Evolutionary conservation across 2,329 filamentous ascomycete species (phyloP).

Genomic region (Apiospora aurea): DNA sequence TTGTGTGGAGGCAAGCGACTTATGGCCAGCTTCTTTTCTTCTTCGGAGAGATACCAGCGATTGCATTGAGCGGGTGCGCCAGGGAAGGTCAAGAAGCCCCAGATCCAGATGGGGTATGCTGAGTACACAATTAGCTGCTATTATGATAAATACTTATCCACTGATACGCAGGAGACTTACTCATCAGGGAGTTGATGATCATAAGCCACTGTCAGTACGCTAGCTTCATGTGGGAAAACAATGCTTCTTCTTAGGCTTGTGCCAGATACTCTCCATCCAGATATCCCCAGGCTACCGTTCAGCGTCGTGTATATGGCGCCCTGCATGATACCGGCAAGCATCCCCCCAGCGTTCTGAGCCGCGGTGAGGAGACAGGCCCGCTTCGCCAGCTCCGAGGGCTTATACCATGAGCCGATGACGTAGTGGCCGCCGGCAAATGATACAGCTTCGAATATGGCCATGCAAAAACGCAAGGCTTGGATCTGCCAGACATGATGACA

Average conservation of each 20-base stretch:
- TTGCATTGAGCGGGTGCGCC: constrained; percentile 17
- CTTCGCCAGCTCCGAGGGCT: constrained; percentile 65
- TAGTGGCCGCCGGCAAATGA: constrained; percentile 66
- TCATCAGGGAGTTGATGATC: neutral
- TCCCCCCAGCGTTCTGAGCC: constrained; percentile 64
- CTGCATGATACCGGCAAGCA: constrained; percentile 69
- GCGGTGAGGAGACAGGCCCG: constrained; percentile 67
- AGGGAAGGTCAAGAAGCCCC: constrained; percentile 23
- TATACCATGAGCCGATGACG: constrained; percentile 68
- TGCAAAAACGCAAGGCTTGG: constrained; percentile 65
- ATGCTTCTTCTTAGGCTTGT: neutral
- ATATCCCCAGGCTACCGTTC: constrained; percentile 55
- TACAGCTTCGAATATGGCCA: constrained; percentile 61
- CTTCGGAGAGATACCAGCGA: constrained; percentile 23
- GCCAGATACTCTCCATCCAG: constrained; percentile 52
- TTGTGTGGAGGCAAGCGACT: constrained; percentile 19
- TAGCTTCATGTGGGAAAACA: neutral
- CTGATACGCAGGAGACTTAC: neutral
- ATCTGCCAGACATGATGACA: constrained; percentile 57
- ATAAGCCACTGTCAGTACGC: neutral
- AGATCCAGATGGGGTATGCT: constrained; percentile 12
- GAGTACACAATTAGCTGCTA: neutral
- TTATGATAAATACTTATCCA: neutral
- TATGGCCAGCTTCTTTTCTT: constrained; percentile 24
- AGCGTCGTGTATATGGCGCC: constrained; percentile 55